These are phyloP conservation scores for Globisporangium middletonii DNA, from an alignment of 352 stramenopile species.

Conservation along the genomic window DNA sequence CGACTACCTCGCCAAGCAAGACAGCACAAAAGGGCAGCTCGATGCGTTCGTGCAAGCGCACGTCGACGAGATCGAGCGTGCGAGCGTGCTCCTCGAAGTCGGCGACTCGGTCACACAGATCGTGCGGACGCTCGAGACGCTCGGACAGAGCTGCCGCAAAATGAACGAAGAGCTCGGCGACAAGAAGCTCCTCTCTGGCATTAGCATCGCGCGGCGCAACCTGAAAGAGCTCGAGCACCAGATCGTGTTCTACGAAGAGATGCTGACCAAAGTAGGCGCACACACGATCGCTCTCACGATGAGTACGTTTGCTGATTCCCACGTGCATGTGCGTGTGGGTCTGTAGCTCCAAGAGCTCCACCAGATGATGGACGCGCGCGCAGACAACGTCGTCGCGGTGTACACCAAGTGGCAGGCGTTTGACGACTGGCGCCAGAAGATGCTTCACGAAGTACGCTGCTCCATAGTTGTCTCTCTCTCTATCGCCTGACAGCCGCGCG, in stretches of 20 bases:
- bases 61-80: slow-evolving; percentile 83
- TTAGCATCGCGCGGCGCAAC: slow-evolving; percentile 78
- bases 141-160: slow-evolving; percentile 54
- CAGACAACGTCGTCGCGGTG: slow-evolving; percentile 49
- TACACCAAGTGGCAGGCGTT: slow-evolving; percentile 70
- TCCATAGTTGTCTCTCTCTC: not conserved
- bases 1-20: slow-evolving; percentile 67
- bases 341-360: slow-evolving; percentile 34
- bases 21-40: slow-evolving; percentile 68
- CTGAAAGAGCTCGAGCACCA: slow-evolving; percentile 74
- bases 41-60: slow-evolving; percentile 66
- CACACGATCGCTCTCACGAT: not conserved
- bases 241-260: slow-evolving; percentile 80
- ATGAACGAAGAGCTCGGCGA: slow-evolving; percentile 84
- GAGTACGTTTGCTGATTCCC: not conserved
- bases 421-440: slow-evolving; percentile 80
- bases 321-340: not conserved
- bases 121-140: slow-evolving; percentile 44
- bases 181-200: slow-evolving; percentile 70
- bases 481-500: not conserved
- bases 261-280: slow-evolving; percentile 42
- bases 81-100: slow-evolving; percentile 61
- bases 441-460: slow-evolving; percentile 60
- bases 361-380: slow-evolving; percentile 35
- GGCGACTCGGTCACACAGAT: slow-evolving; percentile 60